Percentiles rank a stretch among this genome's conserved stretches.
Conservation (phyloP, 495 filamentous ascomycete genomes). For the Daldinia decipiens region DNA sequence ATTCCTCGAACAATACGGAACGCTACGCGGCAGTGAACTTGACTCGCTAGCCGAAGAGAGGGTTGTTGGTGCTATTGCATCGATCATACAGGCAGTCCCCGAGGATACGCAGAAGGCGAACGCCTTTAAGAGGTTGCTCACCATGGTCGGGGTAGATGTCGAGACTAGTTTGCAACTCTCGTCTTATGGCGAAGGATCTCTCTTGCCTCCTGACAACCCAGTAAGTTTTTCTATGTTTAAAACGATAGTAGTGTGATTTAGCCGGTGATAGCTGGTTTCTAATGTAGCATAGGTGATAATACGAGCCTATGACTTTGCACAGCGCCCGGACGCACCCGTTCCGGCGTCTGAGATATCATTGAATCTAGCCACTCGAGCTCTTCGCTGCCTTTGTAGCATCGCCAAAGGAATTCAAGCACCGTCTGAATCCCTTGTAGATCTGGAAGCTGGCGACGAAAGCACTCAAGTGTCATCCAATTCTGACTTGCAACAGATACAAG, state of each 20-base stretch:
- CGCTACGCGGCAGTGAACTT: slow-evolving; percentile 66
- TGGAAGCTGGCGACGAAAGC: slow-evolving; percentile 57
- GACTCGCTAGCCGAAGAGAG: slow-evolving; percentile 80
- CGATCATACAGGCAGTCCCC: slow-evolving; percentile 81
- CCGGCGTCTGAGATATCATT: slow-evolving; percentile 55
- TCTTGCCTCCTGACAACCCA: slow-evolving; percentile 51
- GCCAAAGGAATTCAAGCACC: slow-evolving; percentile 82
- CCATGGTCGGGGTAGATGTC: slow-evolving; percentile 71
- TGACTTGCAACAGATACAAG: slow-evolving; percentile 47
- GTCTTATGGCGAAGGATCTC: slow-evolving; percentile 35
- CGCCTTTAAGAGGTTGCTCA: slow-evolving; percentile 71
- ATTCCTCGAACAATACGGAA: slow-evolving; percentile 81
- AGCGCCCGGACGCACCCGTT: slow-evolving; percentile 47
- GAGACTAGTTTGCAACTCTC: slow-evolving; percentile 53
- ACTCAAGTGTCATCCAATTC: slow-evolving; percentile 3
- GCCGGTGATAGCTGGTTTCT: not conserved
- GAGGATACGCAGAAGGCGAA: slow-evolving; percentile 69
- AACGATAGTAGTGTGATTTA: not conserved
- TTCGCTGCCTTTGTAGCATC: slow-evolving; percentile 79
- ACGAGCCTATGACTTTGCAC: slow-evolving; percentile 51
- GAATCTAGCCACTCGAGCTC: slow-evolving; percentile 68
- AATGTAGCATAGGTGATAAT: slow-evolving; percentile 46
- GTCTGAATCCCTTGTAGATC: slow-evolving; percentile 74
- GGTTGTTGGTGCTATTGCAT: slow-evolving; percentile 83
- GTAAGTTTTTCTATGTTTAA: slow-evolving; percentile 28